Percentiles rank a stretch among this genome's conserved stretches.
Conservation (phyloP, 495 filamentous ascomycete species). For the Penicillium subrubescens region DNA sequence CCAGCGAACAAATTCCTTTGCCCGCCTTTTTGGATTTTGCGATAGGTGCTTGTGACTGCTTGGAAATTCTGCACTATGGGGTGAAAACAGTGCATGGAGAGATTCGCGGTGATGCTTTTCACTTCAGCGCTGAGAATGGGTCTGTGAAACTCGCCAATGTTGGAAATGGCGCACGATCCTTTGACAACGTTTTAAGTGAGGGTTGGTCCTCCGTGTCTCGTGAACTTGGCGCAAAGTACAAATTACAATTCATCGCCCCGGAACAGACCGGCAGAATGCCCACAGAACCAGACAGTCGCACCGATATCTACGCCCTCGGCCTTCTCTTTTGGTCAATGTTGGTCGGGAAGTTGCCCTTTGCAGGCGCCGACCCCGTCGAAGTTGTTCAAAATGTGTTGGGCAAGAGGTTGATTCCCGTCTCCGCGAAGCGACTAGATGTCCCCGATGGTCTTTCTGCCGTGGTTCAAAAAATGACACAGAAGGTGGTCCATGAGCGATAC, state of each 20-base stretch:
- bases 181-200: conserved; percentile 83
- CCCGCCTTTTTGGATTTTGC: conserved; percentile 83
- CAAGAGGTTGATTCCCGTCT: conserved; percentile 72
- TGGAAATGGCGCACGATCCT: conserved; percentile 79
- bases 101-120: conserved; percentile 84
- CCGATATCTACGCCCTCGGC: conserved; percentile 87
- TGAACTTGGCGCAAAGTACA: conserved; percentile 79
- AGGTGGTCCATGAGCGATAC: conserved; percentile 80
- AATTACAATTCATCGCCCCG: conserved; percentile 83
- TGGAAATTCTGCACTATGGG: conserved; percentile 85
- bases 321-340: conserved; percentile 86
- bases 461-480: conserved; percentile 88
- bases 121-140: conserved; percentile 68
- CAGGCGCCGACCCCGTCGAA: conserved; percentile 76
- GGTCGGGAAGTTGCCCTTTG: conserved; percentile 74
- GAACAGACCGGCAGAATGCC: conserved; percentile 91
- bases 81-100: conserved; percentile 84
- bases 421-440: conserved; percentile 72
- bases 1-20: conserved; percentile 65
- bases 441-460: conserved; percentile 78
- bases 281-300: conserved; percentile 83
- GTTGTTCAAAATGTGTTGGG: conserved; percentile 84
- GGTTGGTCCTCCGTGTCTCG: conserved; percentile 81
- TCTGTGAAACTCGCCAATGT: conserved; percentile 79
- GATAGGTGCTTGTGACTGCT: conserved; percentile 78